phyloP scores from a whole-genome alignment of 75 land plant genomes.

The Gnetum montanum region DNA sequence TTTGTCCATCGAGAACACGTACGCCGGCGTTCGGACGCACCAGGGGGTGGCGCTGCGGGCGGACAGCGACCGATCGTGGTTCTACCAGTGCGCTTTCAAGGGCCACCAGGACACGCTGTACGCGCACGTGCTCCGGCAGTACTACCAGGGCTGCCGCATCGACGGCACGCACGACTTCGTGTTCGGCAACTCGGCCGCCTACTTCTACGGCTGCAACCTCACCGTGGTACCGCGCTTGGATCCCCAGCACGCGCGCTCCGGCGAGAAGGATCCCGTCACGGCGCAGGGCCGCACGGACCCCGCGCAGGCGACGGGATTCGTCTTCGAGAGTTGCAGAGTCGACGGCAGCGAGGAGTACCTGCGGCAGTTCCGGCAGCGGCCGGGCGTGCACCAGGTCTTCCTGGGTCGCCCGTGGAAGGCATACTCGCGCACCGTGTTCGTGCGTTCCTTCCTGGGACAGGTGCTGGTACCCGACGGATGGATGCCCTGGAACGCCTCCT shows the following conservation, averaged over 20 bases:
- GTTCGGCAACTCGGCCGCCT: slow-evolving; percentile 63
- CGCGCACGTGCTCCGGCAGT: slow-evolving; percentile 16
- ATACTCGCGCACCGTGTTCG: slow-evolving; percentile 48
- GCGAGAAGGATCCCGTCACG: slow-evolving; percentile 20
- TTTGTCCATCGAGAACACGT: slow-evolving; percentile 15
- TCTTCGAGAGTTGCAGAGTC: slow-evolving; percentile 31
- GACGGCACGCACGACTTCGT: slow-evolving; percentile 15
- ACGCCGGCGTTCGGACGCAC: slow-evolving; percentile 20
- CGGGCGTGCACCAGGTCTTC: slow-evolving; percentile 19
- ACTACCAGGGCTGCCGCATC: slow-evolving; percentile 10
- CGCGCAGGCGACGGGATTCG: slow-evolving; percentile 49
- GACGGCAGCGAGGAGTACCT: slow-evolving; percentile 38
- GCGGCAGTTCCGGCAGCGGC: slow-evolving; percentile 15
- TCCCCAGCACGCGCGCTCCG: slow-evolving; percentile 9
- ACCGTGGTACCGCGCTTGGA: slow-evolving; percentile 18
- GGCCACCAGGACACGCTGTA: slow-evolving; percentile 42
- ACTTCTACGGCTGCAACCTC: slow-evolving; percentile 45
- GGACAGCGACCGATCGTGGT: slow-evolving; percentile 18
- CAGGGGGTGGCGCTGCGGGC: slow-evolving; percentile 24
- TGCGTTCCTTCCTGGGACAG: slow-evolving; percentile 24
- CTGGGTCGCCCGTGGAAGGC: slow-evolving; percentile 68
- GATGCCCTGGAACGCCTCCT: slow-evolving; percentile 60
- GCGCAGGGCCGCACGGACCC: slow-evolving; percentile 59
- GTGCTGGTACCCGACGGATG: slow-evolving; percentile 52
- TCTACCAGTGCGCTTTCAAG: slow-evolving; percentile 18